Base-by-base conservation (phyloP, 768 basidiomycete species). In the Cytidiella melzeri region DNA sequence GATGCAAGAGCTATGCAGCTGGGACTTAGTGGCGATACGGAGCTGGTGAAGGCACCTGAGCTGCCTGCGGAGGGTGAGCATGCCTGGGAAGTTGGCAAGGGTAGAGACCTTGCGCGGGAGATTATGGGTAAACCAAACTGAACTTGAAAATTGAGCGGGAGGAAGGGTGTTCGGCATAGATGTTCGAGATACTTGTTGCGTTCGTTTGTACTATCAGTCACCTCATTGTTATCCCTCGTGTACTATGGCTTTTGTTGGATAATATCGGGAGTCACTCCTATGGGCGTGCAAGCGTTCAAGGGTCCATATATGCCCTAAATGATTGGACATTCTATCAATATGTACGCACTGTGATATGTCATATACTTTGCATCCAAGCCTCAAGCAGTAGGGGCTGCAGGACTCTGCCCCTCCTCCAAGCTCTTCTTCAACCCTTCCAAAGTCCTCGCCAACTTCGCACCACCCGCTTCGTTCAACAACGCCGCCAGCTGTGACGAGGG, bases 401-500 rank as follows among this genome's bases (percentile, higher is more conserved):
- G 36, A 20, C 39, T 21, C 54, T 73, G 61, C 19, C 48, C 65
- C 55, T 77, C 81, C 67, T 86, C 81, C 59, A 89, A 63, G 20
- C 79, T 74, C 62, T 77, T 74, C 68, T 81, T 83, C 64, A 87
- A 70, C 1, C 88, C 88, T 57, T 89, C 84, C 59, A 91, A 59
- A 37, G 86, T 83, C 71, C 87, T 70, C 48, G 83, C 79, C 61
- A 88, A 62, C 52, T 70, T 75, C 27, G 81, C 86, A 38, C 87
- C 87, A 42, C 77, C 74, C 36, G 85, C 84, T 61, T 84, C 77
- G 49, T 74, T 77, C 50, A 91, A 64, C 38, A 88, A 75, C 41
- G 79, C 82, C 3, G 86, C 79, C 41, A 94, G 71, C 65, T 89
- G 84, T 53, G 77, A 72, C 10, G 79, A 83, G 39, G 89, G 90